Conservation (phyloP, 345 rosid genomes). For the Triadica sebifera region DNA sequence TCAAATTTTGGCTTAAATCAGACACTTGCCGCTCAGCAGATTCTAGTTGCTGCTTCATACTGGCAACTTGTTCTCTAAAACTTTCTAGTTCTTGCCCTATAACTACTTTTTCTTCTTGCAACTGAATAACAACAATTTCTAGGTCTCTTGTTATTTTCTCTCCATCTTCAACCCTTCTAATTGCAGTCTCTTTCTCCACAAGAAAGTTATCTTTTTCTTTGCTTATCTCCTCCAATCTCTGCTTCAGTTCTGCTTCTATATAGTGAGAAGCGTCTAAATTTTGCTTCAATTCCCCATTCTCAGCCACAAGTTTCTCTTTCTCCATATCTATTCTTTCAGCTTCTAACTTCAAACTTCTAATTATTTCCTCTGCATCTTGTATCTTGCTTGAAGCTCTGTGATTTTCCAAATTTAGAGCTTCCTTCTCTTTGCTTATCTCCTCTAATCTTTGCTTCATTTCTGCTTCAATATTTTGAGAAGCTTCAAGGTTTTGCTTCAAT, state of each 20-base stretch:
- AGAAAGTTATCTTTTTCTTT: constrained; percentile 21
- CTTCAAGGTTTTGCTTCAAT: constrained; percentile 43
- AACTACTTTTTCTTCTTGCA: constrained; percentile 40
- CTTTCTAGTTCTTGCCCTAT: constrained; percentile 46
- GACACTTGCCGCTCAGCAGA: constrained; percentile 49
- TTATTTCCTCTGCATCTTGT: constrained; percentile 49
- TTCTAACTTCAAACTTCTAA: constrained; percentile 50
- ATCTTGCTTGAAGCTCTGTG: constrained; percentile 31
- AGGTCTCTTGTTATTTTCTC: constrained; percentile 22
- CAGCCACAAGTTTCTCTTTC: constrained; percentile 37
- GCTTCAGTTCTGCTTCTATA: constrained; percentile 41
- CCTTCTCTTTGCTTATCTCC: constrained; percentile 27
- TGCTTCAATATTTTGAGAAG: constrained; percentile 41
- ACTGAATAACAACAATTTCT: constrained; percentile 35
- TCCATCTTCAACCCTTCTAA: constrained; percentile 35
- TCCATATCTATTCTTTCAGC: constrained; percentile 46
- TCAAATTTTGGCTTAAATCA: constrained; percentile 40
- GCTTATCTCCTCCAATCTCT: constrained; percentile 26
- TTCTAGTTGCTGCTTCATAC: constrained; percentile 55
- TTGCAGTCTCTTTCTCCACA: constrained; percentile 28
- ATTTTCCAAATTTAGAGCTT: constrained; percentile 34
- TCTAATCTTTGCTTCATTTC: constrained; percentile 32
- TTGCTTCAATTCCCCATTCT: constrained; percentile 44
- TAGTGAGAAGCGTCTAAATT: constrained; percentile 44
- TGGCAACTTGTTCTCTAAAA: constrained; percentile 40